Evolutionary conservation across 2,329 filamentous ascomycete species (phyloP), one percentile per base, ranked within the genome.

Genomic region (Fusarium citri): DNA sequence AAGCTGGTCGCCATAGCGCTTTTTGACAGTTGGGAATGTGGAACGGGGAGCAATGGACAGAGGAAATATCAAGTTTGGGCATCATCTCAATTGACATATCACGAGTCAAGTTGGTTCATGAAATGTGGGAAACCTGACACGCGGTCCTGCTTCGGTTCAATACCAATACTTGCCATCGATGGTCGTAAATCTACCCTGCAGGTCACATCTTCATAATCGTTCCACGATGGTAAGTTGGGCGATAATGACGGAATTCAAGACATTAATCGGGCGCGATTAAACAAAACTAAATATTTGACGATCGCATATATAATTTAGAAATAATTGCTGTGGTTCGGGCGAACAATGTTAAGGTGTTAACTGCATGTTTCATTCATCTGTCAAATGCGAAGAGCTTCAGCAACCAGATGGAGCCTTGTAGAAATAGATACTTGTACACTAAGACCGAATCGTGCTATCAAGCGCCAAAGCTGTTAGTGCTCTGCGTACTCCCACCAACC

Each of bases 351-450:
- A 8, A 6, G 0, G 2, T 37, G 34, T n/a, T 37, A 2, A 4
- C 1, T 0, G 7, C 10, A 7, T n/a, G 3, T 6, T 0, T 7
- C 1, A 3, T 37, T 7, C 3, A 7, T 0, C 12, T 4, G 10
- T 7, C 18, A 7, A 7, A n/a, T 37, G 10, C 4, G 10, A 37
- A 12, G 5, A 37, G 18, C 34, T 37, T 37, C 10, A 12, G 34
- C 18, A 11, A 4, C 18, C 7, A 37, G 6, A 7, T 37, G 10
- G 6, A 12, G 3, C 10, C 18, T 37, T 9, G 4, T 34, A 34
- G 15, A 9, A 34, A 34, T 9, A 37, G 9, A 37, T 6, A 37
- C 31, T 37, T 18, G 5, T 11, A 8, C 15, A 31, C 30, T 31
- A 31, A 31, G 14, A 31, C 14, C 16, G 30, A 8, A 31, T 1